These are phyloP conservation scores for Liriodendron chinense DNA, from an alignment of 164 flowering plant species.

Conservation along the genomic window DNA sequence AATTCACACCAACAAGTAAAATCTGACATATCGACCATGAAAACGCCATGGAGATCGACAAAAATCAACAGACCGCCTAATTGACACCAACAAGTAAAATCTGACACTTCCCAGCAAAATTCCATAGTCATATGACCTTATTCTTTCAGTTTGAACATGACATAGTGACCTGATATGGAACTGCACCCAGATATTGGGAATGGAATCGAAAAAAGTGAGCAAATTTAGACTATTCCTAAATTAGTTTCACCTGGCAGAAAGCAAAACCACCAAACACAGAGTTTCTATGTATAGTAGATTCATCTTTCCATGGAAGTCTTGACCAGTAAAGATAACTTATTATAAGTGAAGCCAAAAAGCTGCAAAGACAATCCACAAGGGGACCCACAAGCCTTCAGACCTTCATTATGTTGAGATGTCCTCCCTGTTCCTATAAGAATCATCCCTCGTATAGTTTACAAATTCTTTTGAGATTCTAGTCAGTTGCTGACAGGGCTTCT, in stretches of 20 bases:
- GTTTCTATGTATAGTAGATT: not conserved
- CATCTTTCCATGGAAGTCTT: not conserved
- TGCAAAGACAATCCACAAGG: not conserved
- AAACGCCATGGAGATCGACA: too few species aligned
- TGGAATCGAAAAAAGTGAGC: not conserved
- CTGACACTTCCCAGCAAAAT: not conserved
- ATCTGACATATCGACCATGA: not conserved
- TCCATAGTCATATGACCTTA: not conserved
- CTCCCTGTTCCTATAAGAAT: not conserved
- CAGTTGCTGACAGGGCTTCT: not conserved
- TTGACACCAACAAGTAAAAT: not conserved
- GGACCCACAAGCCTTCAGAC: not conserved
- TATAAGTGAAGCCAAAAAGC: not conserved
- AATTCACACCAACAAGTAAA: not conserved
- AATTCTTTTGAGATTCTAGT: not conserved
- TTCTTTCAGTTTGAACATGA: not conserved
- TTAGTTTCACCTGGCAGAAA: too few species aligned
- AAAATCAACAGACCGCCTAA: too few species aligned
- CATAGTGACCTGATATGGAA: not conserved
- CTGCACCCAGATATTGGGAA: not conserved
- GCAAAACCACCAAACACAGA: too few species aligned
- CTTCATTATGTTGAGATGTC: not conserved
- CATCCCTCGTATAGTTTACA: not conserved
- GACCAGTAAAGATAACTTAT: too few species aligned
- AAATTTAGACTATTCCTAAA: too few species aligned